Evolutionary conservation across 1,284 basidiomycete genomes (phyloP), one percentile per base, ranked within the genome.

Genomic region (Trametes polyzona): DNA sequence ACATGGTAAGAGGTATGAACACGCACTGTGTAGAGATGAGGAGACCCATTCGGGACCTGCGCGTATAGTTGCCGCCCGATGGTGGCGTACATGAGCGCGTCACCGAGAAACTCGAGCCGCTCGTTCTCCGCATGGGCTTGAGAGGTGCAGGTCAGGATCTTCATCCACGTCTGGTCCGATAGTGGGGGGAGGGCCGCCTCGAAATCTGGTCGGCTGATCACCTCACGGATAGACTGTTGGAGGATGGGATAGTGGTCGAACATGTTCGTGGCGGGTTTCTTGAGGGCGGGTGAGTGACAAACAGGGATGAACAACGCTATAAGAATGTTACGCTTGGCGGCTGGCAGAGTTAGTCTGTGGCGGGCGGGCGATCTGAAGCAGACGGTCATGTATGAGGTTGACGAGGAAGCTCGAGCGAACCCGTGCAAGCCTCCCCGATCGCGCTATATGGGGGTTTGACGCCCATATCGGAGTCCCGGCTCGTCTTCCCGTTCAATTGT

Each of bases 51-150:
- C 8, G 72, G 71, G 19, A 67, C 53, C 36, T 67, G 65, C 10
- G 56, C 56, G 51, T 68, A 71, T 16, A 73, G 57, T 47, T 69
- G 62, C 17, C 64, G 63, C 23, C 67, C 69, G 16, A 73, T 55
- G 33, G 69, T 69, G 47, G 71, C 67, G 59, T 73, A 70, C 67
- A 74, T 72, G 19, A 73, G 56, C 29, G 70, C 70, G 52, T 74
- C 72, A 16, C 72, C 72, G 12, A 74, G 48, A 52, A 71, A 74
- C 59, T 74, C 71, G 30, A 73, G 61, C 24, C 71, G 65, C 19
- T 74, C 71, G 54, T 71, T 71, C 55, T 70, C 66, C 4, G 26
- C 46, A 6, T 12, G 19, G 2, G 65, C 41, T 9, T 51, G 26
- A 9, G 29, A 37, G 8, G 54, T 47, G 6, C 12, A 16, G 7